Conservation (phyloP, 208 protist genomes). For the Trichomonas gallinae region DNA sequence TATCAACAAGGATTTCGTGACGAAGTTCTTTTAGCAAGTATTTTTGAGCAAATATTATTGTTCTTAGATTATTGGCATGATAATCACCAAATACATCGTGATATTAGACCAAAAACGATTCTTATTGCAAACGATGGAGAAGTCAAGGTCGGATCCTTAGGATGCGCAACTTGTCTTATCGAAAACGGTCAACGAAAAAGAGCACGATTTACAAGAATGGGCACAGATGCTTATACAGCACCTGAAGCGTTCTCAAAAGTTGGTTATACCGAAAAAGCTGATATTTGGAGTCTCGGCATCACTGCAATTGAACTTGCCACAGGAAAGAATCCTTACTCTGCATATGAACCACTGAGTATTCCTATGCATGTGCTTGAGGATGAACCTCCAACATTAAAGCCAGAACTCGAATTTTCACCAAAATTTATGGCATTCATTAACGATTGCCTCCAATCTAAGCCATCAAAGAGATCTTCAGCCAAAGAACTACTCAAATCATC, state of each 20-base stretch:
- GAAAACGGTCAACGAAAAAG: background rate
- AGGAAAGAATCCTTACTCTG: constrained; percentile 33
- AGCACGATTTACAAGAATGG: constrained; percentile 39
- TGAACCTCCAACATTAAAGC: background rate
- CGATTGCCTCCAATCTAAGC: constrained; percentile 41
- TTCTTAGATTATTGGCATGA: constrained; percentile 31
- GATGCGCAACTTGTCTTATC: constrained; percentile 28
- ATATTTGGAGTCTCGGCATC: constrained; percentile 54
- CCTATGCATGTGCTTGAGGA: constrained; percentile 41
- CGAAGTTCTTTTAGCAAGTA: constrained; percentile 26
- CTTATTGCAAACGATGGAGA: constrained; percentile 30
- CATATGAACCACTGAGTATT: constrained; percentile 39
- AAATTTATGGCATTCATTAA: constrained; percentile 39
- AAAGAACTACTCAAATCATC: constrained; percentile 28
- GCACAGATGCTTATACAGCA: constrained; percentile 50
- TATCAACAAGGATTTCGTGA: background rate
- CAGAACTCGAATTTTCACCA: constrained; percentile 23
- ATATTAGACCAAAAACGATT: constrained; percentile 39
- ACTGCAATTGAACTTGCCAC: constrained; percentile 47
- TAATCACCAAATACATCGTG: constrained; percentile 36
- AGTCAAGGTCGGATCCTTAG: constrained; percentile 45
- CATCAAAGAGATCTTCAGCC: constrained; percentile 28
- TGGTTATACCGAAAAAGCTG: constrained; percentile 43
- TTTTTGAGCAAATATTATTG: constrained; percentile 29
- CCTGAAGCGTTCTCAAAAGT: constrained; percentile 42